phyloP scores from a whole-genome alignment of 2,329 filamentous ascomycete species.

The Fusarium subglutinans region DNA sequence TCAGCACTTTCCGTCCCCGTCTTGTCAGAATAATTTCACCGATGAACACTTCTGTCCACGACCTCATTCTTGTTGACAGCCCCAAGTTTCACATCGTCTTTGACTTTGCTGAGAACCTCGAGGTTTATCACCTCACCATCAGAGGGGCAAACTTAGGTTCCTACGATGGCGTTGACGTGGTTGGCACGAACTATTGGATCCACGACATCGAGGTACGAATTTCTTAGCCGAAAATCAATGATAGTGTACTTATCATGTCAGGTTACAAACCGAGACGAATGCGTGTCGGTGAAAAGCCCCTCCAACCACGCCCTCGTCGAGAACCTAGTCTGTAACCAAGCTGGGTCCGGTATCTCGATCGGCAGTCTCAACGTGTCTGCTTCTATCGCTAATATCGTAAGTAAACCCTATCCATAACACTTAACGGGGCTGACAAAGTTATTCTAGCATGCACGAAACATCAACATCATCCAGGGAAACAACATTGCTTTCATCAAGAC shows the following conservation, averaged over 20 bases:
- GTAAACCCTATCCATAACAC: rapidly evolving
- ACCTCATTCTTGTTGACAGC: neutral
- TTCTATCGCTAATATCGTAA: neutral
- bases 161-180: neutral
- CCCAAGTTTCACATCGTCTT: neutral
- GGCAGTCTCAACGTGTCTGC: neutral
- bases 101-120: neutral
- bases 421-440: rapidly evolving
- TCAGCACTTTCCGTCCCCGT: neutral
- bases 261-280: neutral
- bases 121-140: neutral
- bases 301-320: neutral
- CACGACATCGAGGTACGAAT: neutral
- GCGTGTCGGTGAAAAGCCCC: neutral
- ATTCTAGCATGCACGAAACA: neutral
- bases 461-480: neutral
- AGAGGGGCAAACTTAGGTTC: neutral
- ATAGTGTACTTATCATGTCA: neutral
- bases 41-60: neutral
- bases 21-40: neutral
- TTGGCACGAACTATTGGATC: neutral
- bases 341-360: neutral
- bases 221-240: rapidly evolving
- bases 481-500: neutral
- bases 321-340: neutral